Evolutionary conservation across 192 early-diverging fungal genomes (phyloP).

Genomic region (Dissophora globulifera): DNA sequence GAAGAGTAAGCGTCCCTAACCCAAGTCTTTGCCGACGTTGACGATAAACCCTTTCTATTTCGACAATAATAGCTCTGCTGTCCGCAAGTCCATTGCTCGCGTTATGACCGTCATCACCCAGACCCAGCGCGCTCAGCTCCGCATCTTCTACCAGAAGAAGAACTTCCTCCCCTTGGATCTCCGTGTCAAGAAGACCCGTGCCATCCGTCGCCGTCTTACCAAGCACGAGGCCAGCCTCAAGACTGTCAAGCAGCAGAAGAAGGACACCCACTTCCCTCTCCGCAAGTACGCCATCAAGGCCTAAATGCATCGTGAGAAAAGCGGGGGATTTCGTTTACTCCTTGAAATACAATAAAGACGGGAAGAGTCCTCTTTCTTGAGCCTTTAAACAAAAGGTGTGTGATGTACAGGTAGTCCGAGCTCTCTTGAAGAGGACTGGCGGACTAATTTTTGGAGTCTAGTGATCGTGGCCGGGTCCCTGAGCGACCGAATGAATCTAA

Average conservation of each 20-base stretch:
- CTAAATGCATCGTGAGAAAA: conserved; percentile 56
- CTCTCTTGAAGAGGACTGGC: no score
- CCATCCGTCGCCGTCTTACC: conserved; percentile 96
- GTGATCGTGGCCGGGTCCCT: no score
- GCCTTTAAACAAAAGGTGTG: no score
- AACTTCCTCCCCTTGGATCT: conserved; percentile 97
- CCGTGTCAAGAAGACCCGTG: conserved; percentile 98
- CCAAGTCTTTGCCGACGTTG: no score
- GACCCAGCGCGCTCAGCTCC: conserved; percentile 89
- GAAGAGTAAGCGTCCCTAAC: conserved; percentile 5
- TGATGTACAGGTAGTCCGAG: no score
- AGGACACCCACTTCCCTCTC: conserved; percentile 87
- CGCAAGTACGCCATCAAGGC: conserved; percentile 94
- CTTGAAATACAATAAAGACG: conserved; percentile 45
- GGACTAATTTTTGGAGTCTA: no score
- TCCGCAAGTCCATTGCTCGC: conserved; percentile 94
- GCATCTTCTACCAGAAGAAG: conserved; percentile 92
- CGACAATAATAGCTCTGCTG: conserved; percentile 65
- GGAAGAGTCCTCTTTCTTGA: conserved; percentile 21
- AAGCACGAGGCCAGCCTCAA: conserved; percentile 78
- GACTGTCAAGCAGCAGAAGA: conserved; percentile 92
- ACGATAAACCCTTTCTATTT: background rate
- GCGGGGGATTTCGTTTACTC: conserved; percentile 14
- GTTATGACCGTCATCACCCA: conserved; percentile 97
- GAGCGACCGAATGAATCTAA: no score